These are phyloP conservation scores for Alternaria novae-zelandiae DNA, from an alignment of 2,329 filamentous ascomycete genomes.

Conservation along the genomic window DNA sequence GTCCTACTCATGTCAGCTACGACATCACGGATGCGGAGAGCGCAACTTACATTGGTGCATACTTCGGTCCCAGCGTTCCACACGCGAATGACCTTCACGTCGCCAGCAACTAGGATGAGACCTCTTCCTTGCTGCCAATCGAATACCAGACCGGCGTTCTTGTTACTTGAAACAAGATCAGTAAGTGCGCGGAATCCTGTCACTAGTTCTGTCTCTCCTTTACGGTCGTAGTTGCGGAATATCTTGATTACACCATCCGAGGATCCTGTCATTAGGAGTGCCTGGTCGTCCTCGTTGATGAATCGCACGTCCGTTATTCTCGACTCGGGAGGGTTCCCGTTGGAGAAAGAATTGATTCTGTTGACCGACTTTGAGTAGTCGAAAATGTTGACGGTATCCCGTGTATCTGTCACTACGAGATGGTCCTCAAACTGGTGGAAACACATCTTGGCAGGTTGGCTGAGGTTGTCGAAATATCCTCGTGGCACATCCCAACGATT, in stretches of 20 bases:
- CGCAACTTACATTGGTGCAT: conserved; percentile 70
- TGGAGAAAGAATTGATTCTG: conserved; percentile 87
- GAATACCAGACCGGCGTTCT: conserved; percentile 94
- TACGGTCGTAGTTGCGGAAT: conserved; percentile 87
- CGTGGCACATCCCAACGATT: conserved; percentile 86
- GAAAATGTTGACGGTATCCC: conserved; percentile 87
- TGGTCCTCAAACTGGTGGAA: conserved; percentile 99
- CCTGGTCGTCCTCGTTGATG: conserved; percentile 98
- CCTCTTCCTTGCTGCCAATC: conserved; percentile 99
- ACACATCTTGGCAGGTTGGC: conserved; percentile 89
- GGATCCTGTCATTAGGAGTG: conserved; percentile 90
- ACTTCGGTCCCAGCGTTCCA: conserved; percentile 96
- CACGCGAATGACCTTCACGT: conserved; percentile 92
- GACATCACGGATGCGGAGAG: background rate
- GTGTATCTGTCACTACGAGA: conserved; percentile 89
- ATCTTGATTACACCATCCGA: conserved; percentile 94
- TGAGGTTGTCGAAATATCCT: conserved; percentile 85
- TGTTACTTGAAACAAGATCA: conserved; percentile 91
- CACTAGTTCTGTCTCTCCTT: conserved; percentile 79
- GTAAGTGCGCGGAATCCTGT: conserved; percentile 91
- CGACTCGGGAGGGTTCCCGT: conserved; percentile 89
- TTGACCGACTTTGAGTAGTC: conserved; percentile 68
- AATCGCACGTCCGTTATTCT: conserved; percentile 95
- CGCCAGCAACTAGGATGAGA: conserved; percentile 91
- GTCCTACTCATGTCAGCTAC: conserved; percentile 59